These are phyloP conservation scores for Hymenoscyphus fraxineus DNA, from an alignment of 2,329 filamentous ascomycete species.

Conservation along the genomic window DNA sequence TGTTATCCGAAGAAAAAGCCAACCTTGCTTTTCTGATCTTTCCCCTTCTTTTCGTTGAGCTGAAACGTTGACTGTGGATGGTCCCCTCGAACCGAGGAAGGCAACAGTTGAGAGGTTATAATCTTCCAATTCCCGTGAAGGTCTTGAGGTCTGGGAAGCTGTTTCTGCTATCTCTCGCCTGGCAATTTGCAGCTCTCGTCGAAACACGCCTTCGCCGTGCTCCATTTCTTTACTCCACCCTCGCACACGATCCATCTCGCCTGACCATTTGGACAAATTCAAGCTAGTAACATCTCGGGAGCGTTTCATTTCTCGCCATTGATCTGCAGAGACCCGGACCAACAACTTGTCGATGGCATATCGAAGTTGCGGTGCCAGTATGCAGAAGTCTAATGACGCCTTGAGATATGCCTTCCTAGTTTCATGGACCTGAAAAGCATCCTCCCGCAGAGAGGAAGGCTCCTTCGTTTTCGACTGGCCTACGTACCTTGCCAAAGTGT, in stretches of 20 bases:
- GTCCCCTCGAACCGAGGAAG: conserved; percentile 68
- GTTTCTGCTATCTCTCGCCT: conserved; percentile 78
- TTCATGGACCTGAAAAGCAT: conserved; percentile 94
- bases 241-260: conserved; percentile 85
- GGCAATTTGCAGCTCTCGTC: conserved; percentile 73
- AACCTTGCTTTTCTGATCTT: conserved; percentile 78
- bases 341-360: conserved; percentile 81
- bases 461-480: conserved; percentile 91
- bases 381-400: conserved; percentile 89
- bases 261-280: conserved; percentile 62
- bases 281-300: conserved; percentile 62
- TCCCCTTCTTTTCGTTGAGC: conserved; percentile 51
- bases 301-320: conserved; percentile 81
- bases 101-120: conserved; percentile 89
- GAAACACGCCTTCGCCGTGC: conserved; percentile 77
- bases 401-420: conserved; percentile 86
- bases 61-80: conserved; percentile 49
- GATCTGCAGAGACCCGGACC: conserved; percentile 77
- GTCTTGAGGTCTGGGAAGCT: conserved; percentile 66
- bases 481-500: conserved; percentile 75
- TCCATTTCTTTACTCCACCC: conserved; percentile 97
- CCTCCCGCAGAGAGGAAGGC: conserved; percentile 82
- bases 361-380: conserved; percentile 80
- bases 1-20: conserved; percentile 79
- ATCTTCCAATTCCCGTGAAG: conserved; percentile 88